These are phyloP conservation scores for Pythium angustatum DNA, from an alignment of 352 stramenopile species.

Conservation along the genomic window DNA sequence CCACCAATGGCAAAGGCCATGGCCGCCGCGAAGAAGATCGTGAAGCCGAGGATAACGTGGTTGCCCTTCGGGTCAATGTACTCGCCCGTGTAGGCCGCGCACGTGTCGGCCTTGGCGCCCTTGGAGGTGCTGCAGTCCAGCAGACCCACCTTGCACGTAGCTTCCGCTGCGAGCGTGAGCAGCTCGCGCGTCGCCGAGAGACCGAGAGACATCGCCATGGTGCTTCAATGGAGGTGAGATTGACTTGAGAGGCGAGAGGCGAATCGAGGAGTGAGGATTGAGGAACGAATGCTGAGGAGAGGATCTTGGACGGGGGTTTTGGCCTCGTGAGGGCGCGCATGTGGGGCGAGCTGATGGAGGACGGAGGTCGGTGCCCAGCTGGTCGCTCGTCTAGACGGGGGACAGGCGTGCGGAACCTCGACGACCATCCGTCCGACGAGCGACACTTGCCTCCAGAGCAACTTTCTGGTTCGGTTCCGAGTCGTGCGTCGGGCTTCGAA, in stretches of 20 bases:
- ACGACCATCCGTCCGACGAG: too few species aligned
- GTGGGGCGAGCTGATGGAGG: too few species aligned
- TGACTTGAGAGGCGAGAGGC: not conserved
- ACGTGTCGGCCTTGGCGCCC: not conserved
- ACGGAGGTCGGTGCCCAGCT: too few species aligned
- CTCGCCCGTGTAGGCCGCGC: conserved; percentile 29
- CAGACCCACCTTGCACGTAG: conserved; percentile 23
- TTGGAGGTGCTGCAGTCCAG: conserved; percentile 19
- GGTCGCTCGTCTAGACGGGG: too few species aligned
- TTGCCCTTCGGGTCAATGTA: conserved; percentile 30
- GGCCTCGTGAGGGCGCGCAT: too few species aligned
- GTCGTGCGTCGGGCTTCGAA: too few species aligned
- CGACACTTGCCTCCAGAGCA: too few species aligned
- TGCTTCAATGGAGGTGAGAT: not conserved
- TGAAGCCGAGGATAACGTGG: conserved; percentile 31
- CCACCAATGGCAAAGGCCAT: conserved; percentile 56
- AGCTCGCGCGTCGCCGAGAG: conserved; percentile 17
- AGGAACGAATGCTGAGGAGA: not conserved
- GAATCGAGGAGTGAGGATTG: not conserved
- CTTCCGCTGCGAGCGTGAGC: conserved; percentile 13
- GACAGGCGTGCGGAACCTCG: too few species aligned
- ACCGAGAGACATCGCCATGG: conserved; percentile 14
- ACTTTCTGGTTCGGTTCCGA: too few species aligned
- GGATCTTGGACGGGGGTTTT: too few species aligned
- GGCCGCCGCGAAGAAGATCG: conserved; percentile 28